Conservation (phyloP, 148 eudicot species). For the Heliamphora exappendiculata region DNA sequence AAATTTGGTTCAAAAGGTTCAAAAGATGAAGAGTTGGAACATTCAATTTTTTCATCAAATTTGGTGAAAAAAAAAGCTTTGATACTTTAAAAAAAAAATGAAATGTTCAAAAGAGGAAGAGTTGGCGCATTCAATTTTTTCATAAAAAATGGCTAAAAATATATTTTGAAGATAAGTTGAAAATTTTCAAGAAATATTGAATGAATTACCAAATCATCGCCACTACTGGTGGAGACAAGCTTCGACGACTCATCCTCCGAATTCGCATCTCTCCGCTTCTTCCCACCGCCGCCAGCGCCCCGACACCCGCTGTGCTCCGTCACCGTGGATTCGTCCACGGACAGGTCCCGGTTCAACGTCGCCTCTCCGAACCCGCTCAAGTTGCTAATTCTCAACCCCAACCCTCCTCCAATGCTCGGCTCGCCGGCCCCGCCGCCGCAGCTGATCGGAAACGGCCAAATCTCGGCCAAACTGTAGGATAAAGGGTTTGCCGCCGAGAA, state of each 20-base stretch:
- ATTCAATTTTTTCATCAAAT: too few species aligned
- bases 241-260: constrained; percentile 53
- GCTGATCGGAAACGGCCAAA: constrained; percentile 46
- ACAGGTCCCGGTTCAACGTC: constrained; percentile 26
- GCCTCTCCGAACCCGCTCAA: constrained; percentile 29
- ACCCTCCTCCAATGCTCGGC: constrained; percentile 23
- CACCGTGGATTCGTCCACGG: constrained; percentile 68
- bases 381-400: constrained; percentile 58
- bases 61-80: too few species aligned
- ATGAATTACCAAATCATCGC: constrained; percentile 50
- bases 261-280: constrained; percentile 37
- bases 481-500: constrained; percentile 71
- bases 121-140: too few species aligned
- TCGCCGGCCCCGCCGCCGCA: constrained; percentile 24
- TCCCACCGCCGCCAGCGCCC: constrained; percentile 26
- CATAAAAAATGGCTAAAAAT: too few species aligned
- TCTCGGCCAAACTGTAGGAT: constrained; percentile 58
- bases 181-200: too few species aligned
- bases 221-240: constrained; percentile 48
- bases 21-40: too few species aligned
- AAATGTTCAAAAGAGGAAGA: too few species aligned
- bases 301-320: constrained; percentile 78
- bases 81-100: too few species aligned
- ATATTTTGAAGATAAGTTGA: too few species aligned
- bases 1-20: too few species aligned